Conservation (phyloP, 305 asterid genomes). For the Fraxinus albicans region DNA sequence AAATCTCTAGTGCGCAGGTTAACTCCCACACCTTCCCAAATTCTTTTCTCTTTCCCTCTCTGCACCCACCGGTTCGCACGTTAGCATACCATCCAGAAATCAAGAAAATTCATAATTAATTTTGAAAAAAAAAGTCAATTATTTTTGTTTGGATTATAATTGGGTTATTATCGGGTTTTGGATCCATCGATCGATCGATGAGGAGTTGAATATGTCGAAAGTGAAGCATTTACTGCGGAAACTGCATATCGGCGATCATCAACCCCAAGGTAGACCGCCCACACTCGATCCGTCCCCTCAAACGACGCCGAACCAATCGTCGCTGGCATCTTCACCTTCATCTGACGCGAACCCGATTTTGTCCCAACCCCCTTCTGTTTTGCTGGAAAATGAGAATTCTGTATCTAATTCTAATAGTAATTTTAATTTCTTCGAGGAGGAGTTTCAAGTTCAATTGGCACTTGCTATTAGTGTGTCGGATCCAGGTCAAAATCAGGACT, state of each 20-base stretch:
- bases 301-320: constrained; percentile 28
- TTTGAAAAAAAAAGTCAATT: neutral
- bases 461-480: constrained; percentile 64
- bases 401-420: constrained; percentile 17
- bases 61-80: neutral
- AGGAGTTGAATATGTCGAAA: constrained; percentile 14
- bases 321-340: constrained; percentile 37
- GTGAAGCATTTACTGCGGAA: constrained; percentile 22
- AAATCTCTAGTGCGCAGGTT: constrained; percentile 3
- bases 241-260: constrained; percentile 19
- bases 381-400: constrained; percentile 9
- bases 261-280: constrained; percentile 17
- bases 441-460: constrained; percentile 61
- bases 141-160: neutral
- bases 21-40: neutral
- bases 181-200: constrained; percentile 4
- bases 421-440: constrained; percentile 71
- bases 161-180: neutral
- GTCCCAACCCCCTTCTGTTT: constrained; percentile 2
- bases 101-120: neutral
- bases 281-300: constrained; percentile 43
- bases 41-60: neutral
- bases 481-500: constrained; percentile 65
- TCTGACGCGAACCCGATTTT: constrained; percentile 25
- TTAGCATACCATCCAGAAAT: neutral